phyloP scores from a whole-genome alignment of 2,329 filamentous ascomycete genomes.

The Ophiocordyceps sinensis region DNA sequence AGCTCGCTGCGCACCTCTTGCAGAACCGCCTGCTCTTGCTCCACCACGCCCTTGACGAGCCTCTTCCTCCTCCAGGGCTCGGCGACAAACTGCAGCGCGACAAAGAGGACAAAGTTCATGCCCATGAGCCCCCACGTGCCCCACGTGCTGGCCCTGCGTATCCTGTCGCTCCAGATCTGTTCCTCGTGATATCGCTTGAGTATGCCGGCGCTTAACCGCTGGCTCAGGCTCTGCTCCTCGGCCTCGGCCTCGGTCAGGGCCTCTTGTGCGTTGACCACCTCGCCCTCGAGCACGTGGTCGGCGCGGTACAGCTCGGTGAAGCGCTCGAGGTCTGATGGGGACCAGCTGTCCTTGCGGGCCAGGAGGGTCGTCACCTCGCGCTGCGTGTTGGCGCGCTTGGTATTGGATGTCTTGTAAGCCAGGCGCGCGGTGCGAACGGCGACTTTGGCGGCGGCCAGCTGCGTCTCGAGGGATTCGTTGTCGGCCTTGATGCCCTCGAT shows the following conservation, averaged over 20 bases:
- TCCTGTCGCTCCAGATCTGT: constrained; percentile 98
- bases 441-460: constrained; percentile 43
- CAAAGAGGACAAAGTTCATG: constrained; percentile 78
- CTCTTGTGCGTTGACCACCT: constrained; percentile 58
- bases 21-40: constrained; percentile 51
- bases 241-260: constrained; percentile 62
- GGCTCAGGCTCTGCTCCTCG: constrained; percentile 62
- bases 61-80: constrained; percentile 81
- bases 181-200: constrained; percentile 93
- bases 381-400: constrained; percentile 73
- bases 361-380: constrained; percentile 90
- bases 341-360: constrained; percentile 89
- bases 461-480: constrained; percentile 53
- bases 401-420: constrained; percentile 70
- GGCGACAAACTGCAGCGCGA: constrained; percentile 75
- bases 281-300: constrained; percentile 86
- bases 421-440: constrained; percentile 58
- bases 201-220: constrained; percentile 67
- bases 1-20: constrained; percentile 33
- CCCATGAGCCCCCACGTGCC: constrained; percentile 98
- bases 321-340: constrained; percentile 71
- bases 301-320: constrained; percentile 87
- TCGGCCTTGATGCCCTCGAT: constrained; percentile 75
- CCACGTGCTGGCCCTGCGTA: constrained; percentile 92
- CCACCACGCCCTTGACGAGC: constrained; percentile 70